Percentiles rank a stretch among this genome's conserved stretches.
These are phyloP conservation scores for Trichophyton simii DNA, from an alignment of 2,329 filamentous ascomycete species.

Conservation along the genomic window DNA sequence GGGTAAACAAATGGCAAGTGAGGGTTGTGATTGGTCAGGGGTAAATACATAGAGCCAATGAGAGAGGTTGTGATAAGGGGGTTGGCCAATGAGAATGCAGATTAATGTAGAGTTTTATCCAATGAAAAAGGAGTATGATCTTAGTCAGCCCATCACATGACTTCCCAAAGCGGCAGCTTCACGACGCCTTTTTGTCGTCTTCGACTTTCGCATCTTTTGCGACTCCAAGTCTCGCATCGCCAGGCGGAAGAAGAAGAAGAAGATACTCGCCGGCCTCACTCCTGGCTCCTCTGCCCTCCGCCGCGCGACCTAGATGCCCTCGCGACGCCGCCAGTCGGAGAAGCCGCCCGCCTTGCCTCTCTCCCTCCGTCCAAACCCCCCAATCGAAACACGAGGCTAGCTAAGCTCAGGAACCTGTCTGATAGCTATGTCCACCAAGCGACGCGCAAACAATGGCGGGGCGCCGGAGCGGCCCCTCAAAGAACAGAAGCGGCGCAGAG, in stretches of 20 bases:
- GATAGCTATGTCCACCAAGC: slow-evolving; percentile 13
- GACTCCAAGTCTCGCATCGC: neutral
- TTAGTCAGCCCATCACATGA: neutral
- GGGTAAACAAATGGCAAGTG: neutral
- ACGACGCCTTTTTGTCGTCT: neutral
- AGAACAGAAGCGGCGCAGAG: slow-evolving; percentile 13
- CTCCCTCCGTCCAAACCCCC: slow-evolving; percentile 1
- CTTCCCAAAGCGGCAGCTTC: neutral
- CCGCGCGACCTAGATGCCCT: neutral
- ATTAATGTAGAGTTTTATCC: neutral
- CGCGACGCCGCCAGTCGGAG: neutral
- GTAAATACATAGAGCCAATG: neutral
- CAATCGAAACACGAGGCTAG: slow-evolving; percentile 6
- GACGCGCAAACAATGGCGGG: slow-evolving; percentile 39
- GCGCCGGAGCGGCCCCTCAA: slow-evolving; percentile 10
- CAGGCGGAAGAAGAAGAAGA: neutral
- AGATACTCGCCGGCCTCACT: neutral
- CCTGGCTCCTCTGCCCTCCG: neutral
- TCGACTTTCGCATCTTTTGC: neutral
- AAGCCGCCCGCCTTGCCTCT: neutral
- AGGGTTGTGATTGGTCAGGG: neutral
- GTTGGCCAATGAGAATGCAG: neutral
- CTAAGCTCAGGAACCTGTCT: slow-evolving; percentile 4
- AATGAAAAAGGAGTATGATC: neutral
- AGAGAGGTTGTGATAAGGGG: neutral